Evolutionary conservation across 148 eudicot species (phyloP).

Genomic region (Camellia granthamiana): DNA sequence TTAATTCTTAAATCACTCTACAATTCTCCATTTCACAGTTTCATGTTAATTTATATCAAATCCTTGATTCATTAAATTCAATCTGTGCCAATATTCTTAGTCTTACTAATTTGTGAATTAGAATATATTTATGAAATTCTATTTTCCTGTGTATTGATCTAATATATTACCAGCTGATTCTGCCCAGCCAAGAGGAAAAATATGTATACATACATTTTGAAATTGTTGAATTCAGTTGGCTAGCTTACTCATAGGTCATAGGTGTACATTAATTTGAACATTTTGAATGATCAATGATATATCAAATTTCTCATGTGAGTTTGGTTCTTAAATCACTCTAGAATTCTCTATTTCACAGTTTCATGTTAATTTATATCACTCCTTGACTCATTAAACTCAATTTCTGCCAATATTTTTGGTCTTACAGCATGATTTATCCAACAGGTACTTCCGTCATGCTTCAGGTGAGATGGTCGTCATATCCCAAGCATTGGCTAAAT

Average conservation of each 20-base stretch:
- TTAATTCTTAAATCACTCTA: neutral
- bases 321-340: neutral
- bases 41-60: neutral
- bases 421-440: neutral
- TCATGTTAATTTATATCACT: neutral
- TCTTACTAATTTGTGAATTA: neutral
- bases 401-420: neutral
- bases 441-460: constrained; percentile 89
- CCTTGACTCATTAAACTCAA: neutral
- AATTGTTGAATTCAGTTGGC: neutral
- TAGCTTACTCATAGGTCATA: neutral
- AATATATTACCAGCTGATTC: too few relatives aligned
- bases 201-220: neutral
- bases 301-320: neutral
- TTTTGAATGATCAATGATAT: neutral
- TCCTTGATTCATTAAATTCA: neutral
- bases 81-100: neutral
- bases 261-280: neutral
- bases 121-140: neutral
- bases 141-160: constrained; percentile 3
- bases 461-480: constrained; percentile 77
- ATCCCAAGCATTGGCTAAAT: constrained; percentile 73
- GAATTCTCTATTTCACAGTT: neutral
- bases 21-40: neutral
- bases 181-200: neutral